These are phyloP conservation scores for Podosphaera aphanis DNA, from an alignment of 2,329 filamentous ascomycete genomes.

Conservation along the genomic window DNA sequence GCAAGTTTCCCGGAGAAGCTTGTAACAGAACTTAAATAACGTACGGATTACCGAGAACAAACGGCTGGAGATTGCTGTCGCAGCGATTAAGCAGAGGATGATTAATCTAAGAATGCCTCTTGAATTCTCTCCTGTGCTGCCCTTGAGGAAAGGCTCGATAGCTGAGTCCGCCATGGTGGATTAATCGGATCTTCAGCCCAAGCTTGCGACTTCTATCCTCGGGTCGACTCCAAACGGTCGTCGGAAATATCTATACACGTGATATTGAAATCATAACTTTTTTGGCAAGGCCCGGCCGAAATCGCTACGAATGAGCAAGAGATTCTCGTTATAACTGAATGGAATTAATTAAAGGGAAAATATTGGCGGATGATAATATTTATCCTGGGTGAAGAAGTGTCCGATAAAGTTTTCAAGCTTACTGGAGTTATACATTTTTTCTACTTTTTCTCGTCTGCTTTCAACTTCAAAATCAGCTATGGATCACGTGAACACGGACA, in stretches of 20 bases:
- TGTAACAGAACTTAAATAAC: constrained; percentile 1
- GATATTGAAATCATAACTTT: neutral
- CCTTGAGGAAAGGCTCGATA: constrained; percentile 36
- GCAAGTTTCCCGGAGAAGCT: neutral
- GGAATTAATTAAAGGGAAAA: too few relatives aligned
- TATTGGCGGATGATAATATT: too few relatives aligned
- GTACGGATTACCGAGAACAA: constrained; percentile 94
- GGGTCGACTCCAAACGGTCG: too few relatives aligned
- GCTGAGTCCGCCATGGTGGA: constrained; percentile 13
- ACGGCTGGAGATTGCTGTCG: constrained; percentile 73
- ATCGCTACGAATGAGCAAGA: too few relatives aligned
- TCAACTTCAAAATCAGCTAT: too few relatives aligned
- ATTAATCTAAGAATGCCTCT: constrained; percentile 68
- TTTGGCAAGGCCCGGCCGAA: too few relatives aligned
- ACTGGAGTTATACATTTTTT: too few relatives aligned
- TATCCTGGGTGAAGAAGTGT: too few relatives aligned
- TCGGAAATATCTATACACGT: neutral
- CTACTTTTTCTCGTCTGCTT: too few relatives aligned
- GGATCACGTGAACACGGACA: too few relatives aligned
- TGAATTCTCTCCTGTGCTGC: constrained; percentile 57
- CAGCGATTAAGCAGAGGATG: constrained; percentile 79
- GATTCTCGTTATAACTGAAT: too few relatives aligned
- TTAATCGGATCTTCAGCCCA: neutral
- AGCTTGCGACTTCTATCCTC: neutral
- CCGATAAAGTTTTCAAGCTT: too few relatives aligned